Evolutionary conservation across 176 grass and related monocot species (phyloP).

Genomic region (Oryza punctata): DNA sequence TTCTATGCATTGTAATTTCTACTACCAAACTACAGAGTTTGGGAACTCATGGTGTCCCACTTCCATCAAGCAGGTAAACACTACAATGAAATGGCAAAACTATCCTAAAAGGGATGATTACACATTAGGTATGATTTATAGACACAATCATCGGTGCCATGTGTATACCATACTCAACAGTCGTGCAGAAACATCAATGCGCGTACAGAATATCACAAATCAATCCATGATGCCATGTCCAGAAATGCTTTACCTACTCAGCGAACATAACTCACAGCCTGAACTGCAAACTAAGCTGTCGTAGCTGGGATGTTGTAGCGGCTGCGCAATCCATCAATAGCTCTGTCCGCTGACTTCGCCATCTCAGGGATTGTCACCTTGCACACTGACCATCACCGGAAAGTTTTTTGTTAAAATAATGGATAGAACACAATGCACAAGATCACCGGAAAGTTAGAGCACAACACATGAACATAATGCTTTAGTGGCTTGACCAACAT

Average conservation of each 20-base stretch:
- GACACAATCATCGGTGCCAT: not conserved
- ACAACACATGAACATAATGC: not conserved
- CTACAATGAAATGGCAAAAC: not conserved
- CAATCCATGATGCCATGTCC: not conserved
- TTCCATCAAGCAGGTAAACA: slow-evolving; percentile 3
- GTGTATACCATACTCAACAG: not conserved
- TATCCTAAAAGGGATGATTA: not conserved
- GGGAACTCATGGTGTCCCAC: not conserved
- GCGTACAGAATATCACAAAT: not conserved
- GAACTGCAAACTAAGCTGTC: slow-evolving; percentile 20
- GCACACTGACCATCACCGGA: slow-evolving; percentile 25
- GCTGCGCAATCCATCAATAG: slow-evolving; percentile 54
- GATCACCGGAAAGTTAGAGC: not conserved
- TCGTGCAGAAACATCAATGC: not conserved
- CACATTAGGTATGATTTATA: not conserved
- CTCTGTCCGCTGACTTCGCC: slow-evolving; percentile 31
- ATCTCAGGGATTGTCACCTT: slow-evolving; percentile 56
- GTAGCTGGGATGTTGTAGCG: slow-evolving; percentile 54
- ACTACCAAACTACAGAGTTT: not conserved
- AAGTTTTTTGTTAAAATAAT: no score
- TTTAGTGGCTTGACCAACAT: not conserved
- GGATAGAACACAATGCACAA: no score
- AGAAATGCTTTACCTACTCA: slow-evolving; percentile 23
- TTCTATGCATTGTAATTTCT: not conserved
- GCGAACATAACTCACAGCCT: not conserved